These are phyloP conservation scores for Podaxis sp. DNA, from an alignment of 768 basidiomycete genomes.

Conservation along the genomic window DNA sequence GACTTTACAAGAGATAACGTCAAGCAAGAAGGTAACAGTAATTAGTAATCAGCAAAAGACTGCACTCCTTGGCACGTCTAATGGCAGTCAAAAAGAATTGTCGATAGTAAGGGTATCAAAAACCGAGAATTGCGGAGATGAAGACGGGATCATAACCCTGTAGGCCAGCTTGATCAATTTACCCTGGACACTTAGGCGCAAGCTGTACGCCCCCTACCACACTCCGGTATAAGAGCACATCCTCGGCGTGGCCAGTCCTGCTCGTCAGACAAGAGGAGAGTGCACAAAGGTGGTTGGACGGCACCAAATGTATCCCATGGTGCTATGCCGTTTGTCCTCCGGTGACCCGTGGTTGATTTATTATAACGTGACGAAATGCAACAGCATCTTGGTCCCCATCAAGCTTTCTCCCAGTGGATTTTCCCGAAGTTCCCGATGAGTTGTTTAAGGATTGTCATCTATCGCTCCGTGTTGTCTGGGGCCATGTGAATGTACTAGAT, in stretches of 20 bases:
- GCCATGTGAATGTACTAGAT: no score
- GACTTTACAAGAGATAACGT: no score
- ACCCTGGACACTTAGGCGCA: not conserved
- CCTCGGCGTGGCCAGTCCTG: slow-evolving; percentile 40
- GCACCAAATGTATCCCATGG: slow-evolving; percentile 62
- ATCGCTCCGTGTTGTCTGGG: no score
- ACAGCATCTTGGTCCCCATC: no score
- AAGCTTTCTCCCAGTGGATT: no score
- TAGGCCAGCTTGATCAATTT: no score
- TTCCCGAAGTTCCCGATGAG: no score
- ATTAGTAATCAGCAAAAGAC: not conserved
- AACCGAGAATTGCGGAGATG: slow-evolving; percentile 48
- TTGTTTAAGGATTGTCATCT: no score
- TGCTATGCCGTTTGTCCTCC: slow-evolving; percentile 48
- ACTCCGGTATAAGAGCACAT: slow-evolving; percentile 37
- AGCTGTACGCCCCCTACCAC: slow-evolving; percentile 41
- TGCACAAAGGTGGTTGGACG: slow-evolving; percentile 51
- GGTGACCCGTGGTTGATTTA: no score
- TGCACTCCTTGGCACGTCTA: slow-evolving; percentile 42
- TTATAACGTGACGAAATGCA: no score
- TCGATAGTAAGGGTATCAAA: slow-evolving; percentile 54
- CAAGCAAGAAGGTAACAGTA: not conserved
- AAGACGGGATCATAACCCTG: slow-evolving; percentile 63
- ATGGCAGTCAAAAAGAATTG: slow-evolving; percentile 52
- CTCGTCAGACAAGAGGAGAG: slow-evolving; percentile 38